Conservation (phyloP, 768 basidiomycete species). For the Podaxis sp. region DNA sequence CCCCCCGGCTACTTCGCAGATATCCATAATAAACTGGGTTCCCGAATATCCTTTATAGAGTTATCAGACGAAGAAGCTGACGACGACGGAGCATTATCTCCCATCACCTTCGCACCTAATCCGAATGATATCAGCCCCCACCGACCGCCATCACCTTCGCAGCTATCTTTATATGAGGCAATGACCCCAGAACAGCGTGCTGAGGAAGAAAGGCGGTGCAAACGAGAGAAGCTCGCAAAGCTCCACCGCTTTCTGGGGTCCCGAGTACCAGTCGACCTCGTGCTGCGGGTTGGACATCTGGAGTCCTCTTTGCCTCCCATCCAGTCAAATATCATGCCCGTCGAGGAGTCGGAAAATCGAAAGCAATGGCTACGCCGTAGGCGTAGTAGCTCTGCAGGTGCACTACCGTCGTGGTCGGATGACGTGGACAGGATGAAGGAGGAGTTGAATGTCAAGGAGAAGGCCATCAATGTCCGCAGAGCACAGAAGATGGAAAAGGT, state of each 20-base stretch:
- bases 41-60: conserved; percentile 60
- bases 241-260: conserved; percentile 87
- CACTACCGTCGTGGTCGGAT: conserved; percentile 48
- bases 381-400: conserved; percentile 51
- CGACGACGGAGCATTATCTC: conserved; percentile 31
- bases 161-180: conserved; percentile 46
- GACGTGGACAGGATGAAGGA: conserved; percentile 64
- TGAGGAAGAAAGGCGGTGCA: conserved; percentile 64
- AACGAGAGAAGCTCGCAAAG: conserved; percentile 75
- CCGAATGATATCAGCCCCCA: conserved; percentile 20
- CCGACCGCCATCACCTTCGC: conserved; percentile 35
- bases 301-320: conserved; percentile 19
- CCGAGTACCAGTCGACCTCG: conserved; percentile 67
- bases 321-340: conserved; percentile 1
- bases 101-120: conserved; percentile 24
- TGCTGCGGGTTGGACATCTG: conserved; percentile 45
- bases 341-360: conserved; percentile 22
- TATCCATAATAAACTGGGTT: conserved; percentile 24
- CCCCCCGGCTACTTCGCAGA: neutral
- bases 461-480: conserved; percentile 75
- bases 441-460: conserved; percentile 70
- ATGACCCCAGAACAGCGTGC: conserved; percentile 50
- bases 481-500: conserved; percentile 91
- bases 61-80: conserved; percentile 61
- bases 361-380: conserved; percentile 48